Conservation (phyloP, 148 eudicot genomes). For the Nyssa sinensis region DNA sequence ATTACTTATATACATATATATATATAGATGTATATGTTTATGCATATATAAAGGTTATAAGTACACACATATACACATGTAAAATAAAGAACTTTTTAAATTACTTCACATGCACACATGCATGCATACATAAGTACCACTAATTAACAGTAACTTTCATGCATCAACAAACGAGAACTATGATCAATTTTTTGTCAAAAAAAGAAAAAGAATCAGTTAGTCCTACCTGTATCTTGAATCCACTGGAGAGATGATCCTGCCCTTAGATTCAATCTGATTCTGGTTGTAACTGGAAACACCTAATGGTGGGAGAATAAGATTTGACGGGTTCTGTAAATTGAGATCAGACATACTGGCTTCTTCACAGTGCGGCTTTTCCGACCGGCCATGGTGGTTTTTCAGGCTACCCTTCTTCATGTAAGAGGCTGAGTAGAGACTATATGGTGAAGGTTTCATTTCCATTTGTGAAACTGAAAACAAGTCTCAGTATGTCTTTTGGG, state of each 20-base stretch:
- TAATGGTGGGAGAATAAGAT: slow-evolving; percentile 51
- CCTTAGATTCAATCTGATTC: slow-evolving; percentile 15
- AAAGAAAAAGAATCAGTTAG: too few species aligned
- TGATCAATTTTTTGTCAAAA: too few species aligned
- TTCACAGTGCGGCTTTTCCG: not conserved
- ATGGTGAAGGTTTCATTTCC: not conserved
- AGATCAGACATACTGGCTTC: slow-evolving; percentile 17
- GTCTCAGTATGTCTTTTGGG: not conserved
- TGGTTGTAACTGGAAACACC: slow-evolving; percentile 33
- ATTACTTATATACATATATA: too few species aligned
- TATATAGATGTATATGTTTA: too few species aligned
- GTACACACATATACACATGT: too few species aligned
- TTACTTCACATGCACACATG: not conserved
- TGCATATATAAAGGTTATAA: too few species aligned
- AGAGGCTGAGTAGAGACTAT: not conserved
- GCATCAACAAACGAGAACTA: too few species aligned
- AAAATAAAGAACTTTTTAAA: too few species aligned
- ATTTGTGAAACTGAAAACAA: not conserved
- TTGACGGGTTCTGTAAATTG: slow-evolving; percentile 38
- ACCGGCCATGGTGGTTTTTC: slow-evolving; percentile 1
- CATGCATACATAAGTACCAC: not conserved
- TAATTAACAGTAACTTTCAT: not conserved
- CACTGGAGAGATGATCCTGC: slow-evolving; percentile 47
- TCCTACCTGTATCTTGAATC: slow-evolving; percentile 46
- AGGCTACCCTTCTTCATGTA: not conserved